Evolutionary conservation across 2,329 filamentous ascomycete species (phyloP).

Genomic region (Fusarium sp.): DNA sequence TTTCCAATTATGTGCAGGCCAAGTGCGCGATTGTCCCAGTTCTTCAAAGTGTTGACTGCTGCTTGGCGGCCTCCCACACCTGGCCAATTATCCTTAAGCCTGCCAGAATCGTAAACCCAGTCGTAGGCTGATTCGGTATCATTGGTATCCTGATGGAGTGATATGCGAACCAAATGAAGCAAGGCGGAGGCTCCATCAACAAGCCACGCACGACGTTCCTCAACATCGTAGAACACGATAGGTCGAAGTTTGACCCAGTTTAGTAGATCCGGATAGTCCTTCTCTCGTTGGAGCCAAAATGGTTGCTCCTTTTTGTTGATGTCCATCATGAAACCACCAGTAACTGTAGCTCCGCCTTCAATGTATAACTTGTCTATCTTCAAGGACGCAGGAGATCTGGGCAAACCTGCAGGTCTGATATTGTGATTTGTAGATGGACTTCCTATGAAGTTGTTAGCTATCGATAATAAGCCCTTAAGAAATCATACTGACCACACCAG

Average conservation of each 20-base stretch:
- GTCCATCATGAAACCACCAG: constrained; percentile 9
- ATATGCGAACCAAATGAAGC: constrained; percentile 30
- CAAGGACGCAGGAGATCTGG: not conserved
- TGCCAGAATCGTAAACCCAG: constrained; percentile 18
- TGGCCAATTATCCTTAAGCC: constrained; percentile 14
- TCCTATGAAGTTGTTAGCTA: not conserved
- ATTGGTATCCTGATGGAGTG: constrained; percentile 6
- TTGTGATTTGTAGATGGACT: not conserved
- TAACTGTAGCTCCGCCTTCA: constrained; percentile 9
- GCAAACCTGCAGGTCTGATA: not conserved
- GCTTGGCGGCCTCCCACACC: constrained; percentile 1
- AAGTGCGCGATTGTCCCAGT: constrained; percentile 15
- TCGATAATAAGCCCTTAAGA: not conserved
- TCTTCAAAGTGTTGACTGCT: constrained; percentile 17
- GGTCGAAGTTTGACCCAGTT: constrained; percentile 26
- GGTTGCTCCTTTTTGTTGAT: constrained; percentile 27
- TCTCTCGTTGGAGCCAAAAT: constrained; percentile 26
- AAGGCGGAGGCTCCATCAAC: constrained; percentile 31
- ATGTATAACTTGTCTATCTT: constrained; percentile 25
- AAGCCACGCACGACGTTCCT: constrained; percentile 18
- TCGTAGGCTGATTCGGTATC: constrained; percentile 30
- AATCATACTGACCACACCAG: constrained; percentile 9
- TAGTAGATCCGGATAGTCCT: constrained; percentile 22
- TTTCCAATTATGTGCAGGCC: constrained; percentile 3
- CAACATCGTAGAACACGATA: constrained; percentile 17